Conservation (phyloP, 768 basidiomycete species). For the Russula emetica region DNA sequence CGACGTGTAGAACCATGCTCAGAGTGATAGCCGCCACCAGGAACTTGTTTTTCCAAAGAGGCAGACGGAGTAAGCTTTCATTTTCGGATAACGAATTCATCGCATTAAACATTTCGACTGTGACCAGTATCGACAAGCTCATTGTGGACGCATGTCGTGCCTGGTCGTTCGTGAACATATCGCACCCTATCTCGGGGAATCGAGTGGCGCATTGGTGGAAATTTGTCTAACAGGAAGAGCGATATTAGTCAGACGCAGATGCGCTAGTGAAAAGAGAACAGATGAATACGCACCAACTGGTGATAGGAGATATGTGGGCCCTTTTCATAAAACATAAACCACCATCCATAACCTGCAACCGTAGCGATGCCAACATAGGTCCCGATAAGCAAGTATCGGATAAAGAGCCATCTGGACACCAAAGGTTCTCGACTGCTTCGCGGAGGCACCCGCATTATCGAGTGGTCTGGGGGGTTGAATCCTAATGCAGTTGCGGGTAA, state of each 20-base stretch:
- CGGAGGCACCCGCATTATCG: slow-evolving; percentile 94
- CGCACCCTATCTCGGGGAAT: slow-evolving; percentile 91
- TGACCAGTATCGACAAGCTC: slow-evolving; percentile 93
- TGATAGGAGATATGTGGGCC: slow-evolving; percentile 93
- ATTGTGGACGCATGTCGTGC: slow-evolving; percentile 89
- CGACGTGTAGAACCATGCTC: slow-evolving; percentile 90
- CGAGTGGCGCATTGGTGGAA: slow-evolving; percentile 85
- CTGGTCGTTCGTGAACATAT: slow-evolving; percentile 90
- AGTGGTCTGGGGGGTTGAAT: slow-evolving; percentile 95
- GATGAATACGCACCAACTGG: slow-evolving; percentile 66
- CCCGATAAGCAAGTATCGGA: slow-evolving; percentile 92
- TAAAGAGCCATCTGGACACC: slow-evolving; percentile 89
- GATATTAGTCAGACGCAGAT: not conserved
- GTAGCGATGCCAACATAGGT: slow-evolving; percentile 92
- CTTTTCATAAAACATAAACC: slow-evolving; percentile 88
- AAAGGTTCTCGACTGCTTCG: slow-evolving; percentile 87
- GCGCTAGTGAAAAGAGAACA: not conserved
- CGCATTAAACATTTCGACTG: slow-evolving; percentile 95
- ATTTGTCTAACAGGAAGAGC: slow-evolving; percentile 60
- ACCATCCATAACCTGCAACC: slow-evolving; percentile 98
- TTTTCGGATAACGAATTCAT: slow-evolving; percentile 99
- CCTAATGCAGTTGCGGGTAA: slow-evolving; percentile 95
- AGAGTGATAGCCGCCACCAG: slow-evolving; percentile 84
- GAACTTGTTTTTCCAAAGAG: slow-evolving; percentile 93
- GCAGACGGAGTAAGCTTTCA: slow-evolving; percentile 83